These are phyloP conservation scores for Verticillium longisporum DNA, from an alignment of 2,329 filamentous ascomycete species.

Conservation along the genomic window DNA sequence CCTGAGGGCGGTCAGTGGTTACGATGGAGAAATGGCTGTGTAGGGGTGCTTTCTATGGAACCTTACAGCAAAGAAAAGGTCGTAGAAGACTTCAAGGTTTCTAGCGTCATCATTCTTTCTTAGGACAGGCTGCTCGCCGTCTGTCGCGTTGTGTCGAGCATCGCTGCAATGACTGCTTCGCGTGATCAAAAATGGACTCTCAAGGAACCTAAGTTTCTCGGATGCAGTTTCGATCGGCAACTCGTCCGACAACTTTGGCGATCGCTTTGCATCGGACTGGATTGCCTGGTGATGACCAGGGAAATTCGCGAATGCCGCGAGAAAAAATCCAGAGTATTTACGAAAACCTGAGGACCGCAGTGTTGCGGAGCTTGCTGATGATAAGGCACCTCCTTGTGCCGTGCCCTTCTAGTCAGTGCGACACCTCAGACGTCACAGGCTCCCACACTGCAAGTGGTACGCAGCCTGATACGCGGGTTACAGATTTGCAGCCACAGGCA, in stretches of 20 bases:
- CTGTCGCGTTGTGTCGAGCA: background rate
- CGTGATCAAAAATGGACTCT: slow-evolving; percentile 17
- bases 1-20: background rate
- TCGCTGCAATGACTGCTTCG: background rate
- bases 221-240: background rate
- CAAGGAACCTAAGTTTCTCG: slow-evolving; percentile 22
- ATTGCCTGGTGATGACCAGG: too few species aligned
- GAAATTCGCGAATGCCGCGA: too few species aligned
- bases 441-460: too few species aligned
- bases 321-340: too few species aligned
- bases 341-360: too few species aligned
- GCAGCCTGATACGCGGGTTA: too few species aligned
- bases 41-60: background rate
- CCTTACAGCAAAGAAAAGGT: slow-evolving; percentile 25
- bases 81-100: slow-evolving; percentile 28
- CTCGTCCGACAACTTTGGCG: background rate
- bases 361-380: too few species aligned
- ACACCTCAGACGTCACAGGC: too few species aligned
- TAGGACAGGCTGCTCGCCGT: slow-evolving; percentile 23
- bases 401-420: too few species aligned
- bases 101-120: background rate
- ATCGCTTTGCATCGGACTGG: too few species aligned
- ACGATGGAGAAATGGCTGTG: background rate
- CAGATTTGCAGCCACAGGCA: too few species aligned
- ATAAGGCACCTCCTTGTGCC: too few species aligned